These are phyloP conservation scores for Ophiosphaerella korrae DNA, from an alignment of 2,329 filamentous ascomycete genomes.

Conservation along the genomic window DNA sequence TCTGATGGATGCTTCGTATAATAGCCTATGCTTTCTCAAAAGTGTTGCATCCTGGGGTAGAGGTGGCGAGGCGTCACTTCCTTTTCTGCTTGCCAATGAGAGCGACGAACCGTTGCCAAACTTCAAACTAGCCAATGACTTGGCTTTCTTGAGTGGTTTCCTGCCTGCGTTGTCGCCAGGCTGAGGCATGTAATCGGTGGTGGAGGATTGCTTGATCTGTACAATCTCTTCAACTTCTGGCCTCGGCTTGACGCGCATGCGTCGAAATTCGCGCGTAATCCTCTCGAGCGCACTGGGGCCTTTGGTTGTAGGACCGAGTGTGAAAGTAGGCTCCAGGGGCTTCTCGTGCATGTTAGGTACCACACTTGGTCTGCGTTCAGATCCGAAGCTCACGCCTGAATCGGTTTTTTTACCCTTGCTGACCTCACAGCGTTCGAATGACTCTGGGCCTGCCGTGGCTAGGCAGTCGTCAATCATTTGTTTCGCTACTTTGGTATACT, in stretches of 20 bases:
- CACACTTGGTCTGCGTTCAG: constrained; percentile 40
- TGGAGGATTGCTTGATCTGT: constrained; percentile 30
- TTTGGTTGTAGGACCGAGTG: constrained; percentile 29
- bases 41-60: constrained; percentile 42
- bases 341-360: constrained; percentile 31
- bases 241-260: constrained; percentile 60
- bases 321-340: constrained; percentile 22
- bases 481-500: constrained; percentile 64
- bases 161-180: constrained; percentile 33
- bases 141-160: constrained; percentile 44
- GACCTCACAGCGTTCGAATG: constrained; percentile 36
- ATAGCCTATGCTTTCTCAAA: constrained; percentile 44
- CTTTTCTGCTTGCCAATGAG: constrained; percentile 39
- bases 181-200: constrained; percentile 21
- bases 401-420: constrained; percentile 63
- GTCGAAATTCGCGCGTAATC: constrained; percentile 63
- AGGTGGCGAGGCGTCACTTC: constrained; percentile 35
- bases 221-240: constrained; percentile 58
- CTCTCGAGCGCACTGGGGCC: constrained; percentile 61
- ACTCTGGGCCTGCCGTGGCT: constrained; percentile 49
- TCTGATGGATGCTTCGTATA: constrained; percentile 40
- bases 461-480: constrained; percentile 66
- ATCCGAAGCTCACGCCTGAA: constrained; percentile 66
- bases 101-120: constrained; percentile 38
- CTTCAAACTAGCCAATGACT: constrained; percentile 40